Evolutionary conservation across 2,329 filamentous ascomycete genomes (phyloP).

Genomic region (Sporothrix protearum): DNA sequence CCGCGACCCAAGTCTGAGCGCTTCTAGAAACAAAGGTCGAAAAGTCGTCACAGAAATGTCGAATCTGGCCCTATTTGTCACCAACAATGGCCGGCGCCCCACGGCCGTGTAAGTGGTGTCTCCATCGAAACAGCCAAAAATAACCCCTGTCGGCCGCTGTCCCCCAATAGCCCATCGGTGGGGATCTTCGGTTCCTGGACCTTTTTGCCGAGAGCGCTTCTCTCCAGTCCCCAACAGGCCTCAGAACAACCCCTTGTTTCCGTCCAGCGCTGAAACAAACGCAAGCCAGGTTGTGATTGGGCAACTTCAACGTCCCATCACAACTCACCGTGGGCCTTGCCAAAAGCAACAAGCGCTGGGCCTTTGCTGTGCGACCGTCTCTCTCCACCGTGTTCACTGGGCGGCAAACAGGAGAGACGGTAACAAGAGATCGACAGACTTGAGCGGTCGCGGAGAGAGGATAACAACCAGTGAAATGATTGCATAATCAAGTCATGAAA

Average conservation of each 20-base stretch:
- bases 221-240: background rate
- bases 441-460: background rate
- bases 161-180: constrained; percentile 14
- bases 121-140: constrained; percentile 5
- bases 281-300: constrained; percentile 21
- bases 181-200: background rate
- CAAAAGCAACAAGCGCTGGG: constrained; percentile 13
- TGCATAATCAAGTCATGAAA: constrained; percentile 17
- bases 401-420: background rate
- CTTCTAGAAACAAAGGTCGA: constrained; percentile 1
- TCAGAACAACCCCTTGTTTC: constrained; percentile 19
- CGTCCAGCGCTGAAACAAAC: constrained; percentile 26
- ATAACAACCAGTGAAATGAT: constrained; percentile 3
- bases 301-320: background rate
- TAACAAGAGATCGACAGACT: background rate
- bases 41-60: background rate
- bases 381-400: background rate
- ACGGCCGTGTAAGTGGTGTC: constrained; percentile 15
- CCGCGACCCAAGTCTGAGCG: background rate
- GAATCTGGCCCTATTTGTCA: constrained; percentile 2
- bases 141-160: constrained; percentile 9
- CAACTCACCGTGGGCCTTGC: background rate
- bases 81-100: background rate
- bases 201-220: background rate
- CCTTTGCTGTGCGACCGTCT: constrained; percentile 1